phyloP scores from a whole-genome alignment of 2,329 filamentous ascomycete genomes.

The Phialemoniopsis sp. region DNA sequence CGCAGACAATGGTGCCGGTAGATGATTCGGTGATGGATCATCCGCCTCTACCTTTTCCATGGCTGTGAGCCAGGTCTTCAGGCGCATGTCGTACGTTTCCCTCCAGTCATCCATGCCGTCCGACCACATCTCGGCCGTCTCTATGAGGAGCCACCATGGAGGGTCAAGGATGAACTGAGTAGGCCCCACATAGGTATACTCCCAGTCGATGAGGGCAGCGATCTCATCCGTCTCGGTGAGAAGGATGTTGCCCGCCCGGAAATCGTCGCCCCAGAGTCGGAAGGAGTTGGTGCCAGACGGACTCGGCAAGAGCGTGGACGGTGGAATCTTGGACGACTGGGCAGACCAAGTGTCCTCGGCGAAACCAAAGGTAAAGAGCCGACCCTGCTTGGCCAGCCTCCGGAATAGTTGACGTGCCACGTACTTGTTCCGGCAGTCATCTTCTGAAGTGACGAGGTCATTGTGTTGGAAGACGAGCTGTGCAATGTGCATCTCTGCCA shows the following conservation, averaged over 20 bases:
- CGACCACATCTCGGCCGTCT: constrained; percentile 24
- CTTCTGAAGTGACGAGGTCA: constrained; percentile 25
- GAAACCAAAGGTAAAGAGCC: constrained; percentile 20
- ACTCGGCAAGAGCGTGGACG: constrained; percentile 5
- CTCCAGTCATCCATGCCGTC: constrained; percentile 22
- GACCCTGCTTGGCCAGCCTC: constrained; percentile 20
- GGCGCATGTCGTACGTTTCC: constrained; percentile 20
- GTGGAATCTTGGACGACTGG: constrained; percentile 4
- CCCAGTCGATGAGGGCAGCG: constrained; percentile 33
- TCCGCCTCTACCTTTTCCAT: constrained; percentile 14
- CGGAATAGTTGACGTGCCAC: constrained; percentile 35
- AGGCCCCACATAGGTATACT: constrained; percentile 26
- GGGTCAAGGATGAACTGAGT: constrained; percentile 22
- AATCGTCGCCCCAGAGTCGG: constrained; percentile 25
- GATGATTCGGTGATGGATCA: background rate
- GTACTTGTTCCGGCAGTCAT: constrained; percentile 37
- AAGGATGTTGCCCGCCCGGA: constrained; percentile 22
- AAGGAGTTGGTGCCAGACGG: constrained; percentile 10
- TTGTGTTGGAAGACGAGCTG: constrained; percentile 35
- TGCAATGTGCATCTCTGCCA: constrained; percentile 35
- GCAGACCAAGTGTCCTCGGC: constrained; percentile 16
- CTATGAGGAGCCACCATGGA: constrained; percentile 29
- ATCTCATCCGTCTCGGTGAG: constrained; percentile 17
- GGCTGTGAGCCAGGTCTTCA: constrained; percentile 24
- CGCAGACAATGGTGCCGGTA: constrained; percentile 7